phyloP scores from a whole-genome alignment of 1,284 basidiomycete genomes.

The Ceratobasidium sp. region DNA sequence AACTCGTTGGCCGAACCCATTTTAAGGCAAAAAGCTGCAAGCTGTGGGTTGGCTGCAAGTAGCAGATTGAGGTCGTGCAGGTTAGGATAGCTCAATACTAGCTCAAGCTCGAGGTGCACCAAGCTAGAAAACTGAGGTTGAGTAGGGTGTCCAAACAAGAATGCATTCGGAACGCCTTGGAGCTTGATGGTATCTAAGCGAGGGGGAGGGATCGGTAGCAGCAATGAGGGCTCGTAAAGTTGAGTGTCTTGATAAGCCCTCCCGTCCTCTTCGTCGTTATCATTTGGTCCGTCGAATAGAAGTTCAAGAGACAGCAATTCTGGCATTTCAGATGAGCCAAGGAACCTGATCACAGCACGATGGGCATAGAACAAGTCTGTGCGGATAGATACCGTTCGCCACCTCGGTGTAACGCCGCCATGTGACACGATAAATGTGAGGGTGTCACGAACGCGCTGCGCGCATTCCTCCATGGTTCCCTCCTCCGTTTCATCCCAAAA shows the following conservation, averaged over 20 bases:
- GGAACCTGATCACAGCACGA: background rate
- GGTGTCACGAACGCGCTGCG: background rate
- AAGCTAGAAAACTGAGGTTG: slow-evolving; percentile 2
- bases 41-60: background rate
- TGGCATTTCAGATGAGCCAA: background rate
- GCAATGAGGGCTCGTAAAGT: background rate
- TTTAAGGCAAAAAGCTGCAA: background rate
- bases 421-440: slow-evolving; percentile 18
- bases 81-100: background rate
- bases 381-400: background rate
- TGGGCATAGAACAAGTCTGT: slow-evolving; percentile 13
- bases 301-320: background rate
- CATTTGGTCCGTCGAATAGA: background rate
- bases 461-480: background rate
- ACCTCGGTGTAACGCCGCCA: slow-evolving; percentile 26
- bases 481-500: background rate
- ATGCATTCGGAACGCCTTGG: slow-evolving; percentile 1
- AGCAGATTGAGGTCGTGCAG: background rate
- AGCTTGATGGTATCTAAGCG: background rate
- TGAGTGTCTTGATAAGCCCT: background rate
- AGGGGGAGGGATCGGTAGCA: slow-evolving; percentile 11
- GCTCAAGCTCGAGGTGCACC: background rate
- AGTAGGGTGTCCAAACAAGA: slow-evolving; percentile 21
- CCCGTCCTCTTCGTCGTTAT: background rate
- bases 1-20: background rate